phyloP scores from a whole-genome alignment of 2,329 filamentous ascomycete genomes.

The Colletotrichum sublineola region DNA sequence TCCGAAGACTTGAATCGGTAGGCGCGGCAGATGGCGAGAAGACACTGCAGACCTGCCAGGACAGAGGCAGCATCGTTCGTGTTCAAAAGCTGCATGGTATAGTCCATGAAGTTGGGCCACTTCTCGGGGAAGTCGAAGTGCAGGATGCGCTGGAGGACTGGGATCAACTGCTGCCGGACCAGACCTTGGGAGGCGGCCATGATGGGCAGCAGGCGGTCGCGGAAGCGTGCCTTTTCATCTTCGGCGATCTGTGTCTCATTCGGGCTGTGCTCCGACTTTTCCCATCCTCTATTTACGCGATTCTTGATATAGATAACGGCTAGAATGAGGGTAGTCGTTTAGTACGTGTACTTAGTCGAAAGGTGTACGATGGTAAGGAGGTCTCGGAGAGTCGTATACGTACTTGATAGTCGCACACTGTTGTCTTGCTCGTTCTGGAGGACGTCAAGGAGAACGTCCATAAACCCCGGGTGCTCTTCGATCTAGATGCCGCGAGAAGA shows the following conservation, averaged over 20 bases:
- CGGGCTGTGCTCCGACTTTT: constrained; percentile 79
- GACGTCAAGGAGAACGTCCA: constrained; percentile 90
- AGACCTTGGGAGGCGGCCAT: constrained; percentile 84
- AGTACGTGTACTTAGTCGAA: constrained; percentile 14
- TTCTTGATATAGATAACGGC: constrained; percentile 99
- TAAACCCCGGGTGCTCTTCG: constrained; percentile 90
- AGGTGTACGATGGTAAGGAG: constrained; percentile 16
- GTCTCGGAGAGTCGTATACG: constrained; percentile 51
- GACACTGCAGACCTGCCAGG: constrained; percentile 92
- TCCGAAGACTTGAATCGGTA: constrained; percentile 92
- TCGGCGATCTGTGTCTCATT: constrained; percentile 84
- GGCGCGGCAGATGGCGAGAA: constrained; percentile 93
- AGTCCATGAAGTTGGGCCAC: constrained; percentile 95
- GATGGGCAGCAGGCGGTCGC: constrained; percentile 89
- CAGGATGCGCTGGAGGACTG: constrained; percentile 94
- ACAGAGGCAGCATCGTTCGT: constrained; percentile 89
- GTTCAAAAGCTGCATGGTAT: constrained; percentile 89
- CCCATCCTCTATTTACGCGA: constrained; percentile 93
- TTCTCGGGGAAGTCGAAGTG: constrained; percentile 94
- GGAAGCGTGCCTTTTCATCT: constrained; percentile 88
- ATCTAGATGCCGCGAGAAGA: constrained; percentile 68
- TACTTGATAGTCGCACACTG: constrained; percentile 90
- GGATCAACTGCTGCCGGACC: constrained; percentile 92
- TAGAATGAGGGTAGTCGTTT: constrained; percentile 55
- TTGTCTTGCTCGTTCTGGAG: constrained; percentile 89